phyloP scores from a whole-genome alignment of 306 rosid genomes.

The Cucurbita moschata region DNA sequence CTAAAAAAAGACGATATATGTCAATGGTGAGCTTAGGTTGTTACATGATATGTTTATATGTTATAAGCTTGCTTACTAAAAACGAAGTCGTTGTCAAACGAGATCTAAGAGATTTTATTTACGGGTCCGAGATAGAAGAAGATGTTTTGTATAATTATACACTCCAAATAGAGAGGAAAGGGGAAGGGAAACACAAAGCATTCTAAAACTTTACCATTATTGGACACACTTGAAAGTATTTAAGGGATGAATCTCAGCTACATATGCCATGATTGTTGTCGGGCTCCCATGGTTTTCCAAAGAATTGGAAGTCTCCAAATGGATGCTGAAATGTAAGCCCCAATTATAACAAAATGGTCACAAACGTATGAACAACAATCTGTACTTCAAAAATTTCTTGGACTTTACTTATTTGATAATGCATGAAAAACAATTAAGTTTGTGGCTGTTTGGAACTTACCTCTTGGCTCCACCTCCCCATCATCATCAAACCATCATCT shows the following conservation, averaged over 20 bases:
- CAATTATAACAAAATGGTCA: neutral
- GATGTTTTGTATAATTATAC: neutral
- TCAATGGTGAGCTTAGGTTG: no score
- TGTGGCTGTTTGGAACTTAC: constrained; percentile 30
- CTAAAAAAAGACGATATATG: no score
- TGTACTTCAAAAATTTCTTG: neutral
- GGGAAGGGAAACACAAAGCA: neutral
- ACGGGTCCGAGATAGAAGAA: neutral
- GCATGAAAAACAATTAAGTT: neutral
- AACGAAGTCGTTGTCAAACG: no score
- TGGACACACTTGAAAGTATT: neutral
- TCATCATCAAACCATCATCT: constrained; percentile 15
- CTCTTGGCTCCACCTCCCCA: constrained; percentile 58
- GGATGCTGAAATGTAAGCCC: constrained; percentile 38
- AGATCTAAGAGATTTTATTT: no score
- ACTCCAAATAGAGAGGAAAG: neutral
- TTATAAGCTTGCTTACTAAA: no score
- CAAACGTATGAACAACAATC: neutral
- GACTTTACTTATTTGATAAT: neutral
- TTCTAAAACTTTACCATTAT: neutral
- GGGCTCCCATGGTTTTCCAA: constrained; percentile 49
- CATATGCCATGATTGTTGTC: constrained; percentile 22
- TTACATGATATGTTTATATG: no score
- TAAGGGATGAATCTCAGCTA: neutral
- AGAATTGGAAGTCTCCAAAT: constrained; percentile 41